Conservation (phyloP, 768 basidiomycete species). For the Rhizopogon vinicolor region DNA sequence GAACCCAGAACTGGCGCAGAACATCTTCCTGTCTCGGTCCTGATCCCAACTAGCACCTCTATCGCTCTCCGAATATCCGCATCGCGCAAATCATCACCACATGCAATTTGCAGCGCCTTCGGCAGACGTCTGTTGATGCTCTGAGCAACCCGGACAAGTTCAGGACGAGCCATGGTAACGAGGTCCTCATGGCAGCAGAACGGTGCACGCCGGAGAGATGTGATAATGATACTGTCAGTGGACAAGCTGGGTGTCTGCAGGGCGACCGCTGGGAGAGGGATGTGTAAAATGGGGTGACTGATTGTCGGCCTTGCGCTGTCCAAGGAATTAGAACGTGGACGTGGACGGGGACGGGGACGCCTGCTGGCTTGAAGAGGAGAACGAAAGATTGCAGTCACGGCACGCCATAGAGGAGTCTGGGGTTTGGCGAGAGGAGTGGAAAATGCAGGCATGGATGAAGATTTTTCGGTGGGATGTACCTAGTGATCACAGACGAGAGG, state of each 20-base stretch:
- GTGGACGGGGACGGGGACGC: slow-evolving; percentile 1
- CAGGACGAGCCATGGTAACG: slow-evolving; percentile 51
- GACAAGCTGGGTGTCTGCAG: slow-evolving; percentile 51
- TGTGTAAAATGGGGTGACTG: neutral
- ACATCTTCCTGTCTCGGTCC: slow-evolving; percentile 4
- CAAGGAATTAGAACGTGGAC: slow-evolving; percentile 4
- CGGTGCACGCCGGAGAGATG: slow-evolving; percentile 50
- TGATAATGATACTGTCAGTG: slow-evolving; percentile 57
- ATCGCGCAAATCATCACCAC: slow-evolving; percentile 33
- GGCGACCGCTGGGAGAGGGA: slow-evolving; percentile 38
- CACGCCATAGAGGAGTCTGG: neutral
- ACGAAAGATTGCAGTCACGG: slow-evolving; percentile 7
- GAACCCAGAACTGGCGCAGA: neutral
- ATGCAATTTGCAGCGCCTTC: slow-evolving; percentile 42
- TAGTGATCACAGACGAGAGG: neutral
- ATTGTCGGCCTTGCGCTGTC: slow-evolving; percentile 14
- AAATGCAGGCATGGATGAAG: neutral
- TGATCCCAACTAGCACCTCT: slow-evolving; percentile 59
- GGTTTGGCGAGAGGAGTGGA: neutral
- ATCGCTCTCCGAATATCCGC: slow-evolving; percentile 48
- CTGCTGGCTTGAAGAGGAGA: slow-evolving; percentile 12
- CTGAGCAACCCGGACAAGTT: slow-evolving; percentile 49
- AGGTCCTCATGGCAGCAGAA: slow-evolving; percentile 78
- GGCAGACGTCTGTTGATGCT: slow-evolving; percentile 58
- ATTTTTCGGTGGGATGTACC: neutral